Conservation (phyloP, 257 asterid genomes). For the Eucommia ulmoides region DNA sequence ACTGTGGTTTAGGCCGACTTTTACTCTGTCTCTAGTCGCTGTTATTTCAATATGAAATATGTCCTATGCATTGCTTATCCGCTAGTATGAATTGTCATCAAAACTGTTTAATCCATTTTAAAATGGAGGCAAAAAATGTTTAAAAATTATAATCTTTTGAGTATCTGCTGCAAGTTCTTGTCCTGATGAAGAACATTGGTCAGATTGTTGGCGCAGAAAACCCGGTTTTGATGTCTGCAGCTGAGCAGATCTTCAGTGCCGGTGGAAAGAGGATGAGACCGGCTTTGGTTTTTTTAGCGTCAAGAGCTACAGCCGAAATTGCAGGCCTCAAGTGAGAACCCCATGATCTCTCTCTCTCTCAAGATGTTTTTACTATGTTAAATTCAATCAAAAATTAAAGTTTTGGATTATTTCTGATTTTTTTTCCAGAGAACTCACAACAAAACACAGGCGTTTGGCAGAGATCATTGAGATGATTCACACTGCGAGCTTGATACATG, state of each 20-base stretch:
- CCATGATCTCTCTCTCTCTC: slow-evolving; percentile 5
- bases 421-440: slow-evolving; percentile 64
- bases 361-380: neutral
- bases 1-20: neutral
- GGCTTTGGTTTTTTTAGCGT: slow-evolving; percentile 75
- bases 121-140: neutral
- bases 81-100: neutral
- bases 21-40: neutral
- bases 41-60: too few relatives aligned
- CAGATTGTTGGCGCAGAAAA: slow-evolving; percentile 98
- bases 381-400: neutral
- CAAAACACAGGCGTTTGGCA: slow-evolving; percentile 82
- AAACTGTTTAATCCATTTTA: too few relatives aligned
- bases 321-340: slow-evolving; percentile 59
- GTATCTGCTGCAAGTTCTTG: too few relatives aligned
- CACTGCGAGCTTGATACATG: slow-evolving; percentile 95
- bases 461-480: slow-evolving; percentile 98
- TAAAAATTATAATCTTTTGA: neutral
- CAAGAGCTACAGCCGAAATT: slow-evolving; percentile 85
- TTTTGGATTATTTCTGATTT: slow-evolving; percentile 3
- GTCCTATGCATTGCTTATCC: neutral
- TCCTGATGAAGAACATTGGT: slow-evolving; percentile 19
- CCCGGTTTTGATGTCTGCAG: slow-evolving; percentile 92
- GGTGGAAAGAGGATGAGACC: slow-evolving; percentile 98
- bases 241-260: slow-evolving; percentile 95